Conservation (phyloP, 768 basidiomycete species). For the Rhizopogon vinicolor region DNA sequence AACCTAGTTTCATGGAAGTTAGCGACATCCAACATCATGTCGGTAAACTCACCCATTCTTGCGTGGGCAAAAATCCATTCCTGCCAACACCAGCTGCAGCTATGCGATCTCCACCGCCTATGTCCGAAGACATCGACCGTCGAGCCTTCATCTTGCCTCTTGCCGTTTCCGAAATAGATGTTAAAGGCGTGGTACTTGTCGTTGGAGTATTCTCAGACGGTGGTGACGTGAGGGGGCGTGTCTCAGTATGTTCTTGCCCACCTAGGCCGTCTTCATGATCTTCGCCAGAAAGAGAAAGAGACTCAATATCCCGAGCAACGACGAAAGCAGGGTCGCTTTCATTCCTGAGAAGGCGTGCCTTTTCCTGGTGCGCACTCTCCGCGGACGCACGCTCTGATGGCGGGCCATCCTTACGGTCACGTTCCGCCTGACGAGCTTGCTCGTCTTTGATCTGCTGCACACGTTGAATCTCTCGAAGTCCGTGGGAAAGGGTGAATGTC, state of each 20-base stretch:
- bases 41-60: conserved; percentile 77
- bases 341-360: conserved; percentile 57
- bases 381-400: conserved; percentile 3
- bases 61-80: conserved; percentile 92
- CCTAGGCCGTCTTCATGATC: conserved; percentile 7
- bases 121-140: conserved; percentile 48
- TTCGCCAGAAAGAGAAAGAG: conserved; percentile 8
- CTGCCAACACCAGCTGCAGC: conserved; percentile 73
- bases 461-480: conserved; percentile 79
- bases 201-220: conserved; percentile 31
- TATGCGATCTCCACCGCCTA: conserved; percentile 53
- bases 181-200: conserved; percentile 13
- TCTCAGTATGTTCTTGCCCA: conserved; percentile 8
- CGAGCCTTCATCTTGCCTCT: conserved; percentile 88
- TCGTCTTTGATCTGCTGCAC: conserved; percentile 72
- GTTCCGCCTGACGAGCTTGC: conserved; percentile 34
- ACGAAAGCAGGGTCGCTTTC: conserved; percentile 35
- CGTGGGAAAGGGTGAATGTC: conserved; percentile 85
- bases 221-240: conserved; percentile 40
- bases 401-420: conserved; percentile 17
- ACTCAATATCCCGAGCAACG: conserved; percentile 17
- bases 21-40: conserved; percentile 1
- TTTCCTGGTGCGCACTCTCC: conserved; percentile 52
- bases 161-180: conserved; percentile 74
- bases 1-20: conserved; percentile 40